phyloP scores from a whole-genome alignment of 306 rosid genomes.

The Chamaecrista fasciculata region DNA sequence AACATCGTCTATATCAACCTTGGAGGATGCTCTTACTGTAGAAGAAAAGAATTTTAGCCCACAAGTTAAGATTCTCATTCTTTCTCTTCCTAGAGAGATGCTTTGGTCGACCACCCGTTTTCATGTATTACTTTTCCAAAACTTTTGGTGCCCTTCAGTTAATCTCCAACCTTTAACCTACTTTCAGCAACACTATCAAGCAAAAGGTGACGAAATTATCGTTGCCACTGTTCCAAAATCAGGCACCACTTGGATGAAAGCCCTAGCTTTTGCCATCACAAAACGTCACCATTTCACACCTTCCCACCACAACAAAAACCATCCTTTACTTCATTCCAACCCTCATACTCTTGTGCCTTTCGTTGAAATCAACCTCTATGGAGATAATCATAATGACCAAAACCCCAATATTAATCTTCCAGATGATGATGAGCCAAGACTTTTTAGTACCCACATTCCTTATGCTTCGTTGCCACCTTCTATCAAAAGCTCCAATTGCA shows the following conservation, averaged over 20 bases:
- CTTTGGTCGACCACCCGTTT: slow-evolving; percentile 12
- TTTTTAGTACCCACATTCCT: too few relatives aligned
- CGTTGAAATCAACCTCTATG: slow-evolving; percentile 41
- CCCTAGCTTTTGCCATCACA: slow-evolving; percentile 32
- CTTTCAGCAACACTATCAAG: slow-evolving; percentile 46
- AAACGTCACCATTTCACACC: slow-evolving; percentile 6
- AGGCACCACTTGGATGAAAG: slow-evolving; percentile 53
- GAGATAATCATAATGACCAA: not conserved
- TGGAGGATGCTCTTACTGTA: too few relatives aligned
- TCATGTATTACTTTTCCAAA: slow-evolving; percentile 36
- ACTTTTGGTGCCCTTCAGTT: slow-evolving; percentile 39
- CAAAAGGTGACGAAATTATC: slow-evolving; percentile 23
- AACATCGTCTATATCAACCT: too few relatives aligned
- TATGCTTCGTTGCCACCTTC: too few relatives aligned
- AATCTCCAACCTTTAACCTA: slow-evolving; percentile 25
- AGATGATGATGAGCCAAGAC: too few relatives aligned
- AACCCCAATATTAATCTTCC: too few relatives aligned
- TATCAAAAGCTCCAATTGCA: too few relatives aligned
- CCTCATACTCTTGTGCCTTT: slow-evolving; percentile 47
- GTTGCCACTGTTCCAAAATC: not conserved
- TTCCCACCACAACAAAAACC: not conserved
- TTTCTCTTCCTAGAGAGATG: slow-evolving; percentile 29
- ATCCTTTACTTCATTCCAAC: slow-evolving; percentile 40
- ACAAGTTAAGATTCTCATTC: too few relatives aligned
- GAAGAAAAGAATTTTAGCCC: too few relatives aligned